These are phyloP conservation scores for Diaporthe ilicicola DNA, from an alignment of 2,329 filamentous ascomycete genomes.

Conservation along the genomic window DNA sequence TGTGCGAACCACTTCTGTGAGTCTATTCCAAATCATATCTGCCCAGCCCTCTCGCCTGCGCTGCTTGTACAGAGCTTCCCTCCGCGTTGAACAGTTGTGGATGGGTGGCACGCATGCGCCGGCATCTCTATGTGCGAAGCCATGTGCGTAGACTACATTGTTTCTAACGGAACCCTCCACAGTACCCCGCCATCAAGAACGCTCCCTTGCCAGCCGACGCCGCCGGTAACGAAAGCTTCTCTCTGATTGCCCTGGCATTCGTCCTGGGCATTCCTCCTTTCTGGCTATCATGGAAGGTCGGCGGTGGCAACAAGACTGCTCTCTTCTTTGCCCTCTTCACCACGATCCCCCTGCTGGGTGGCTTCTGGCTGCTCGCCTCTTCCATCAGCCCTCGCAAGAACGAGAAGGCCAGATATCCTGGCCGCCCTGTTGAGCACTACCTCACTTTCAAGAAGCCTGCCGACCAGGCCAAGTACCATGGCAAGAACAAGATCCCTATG, in stretches of 20 bases:
- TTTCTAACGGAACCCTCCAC: constrained; percentile 28
- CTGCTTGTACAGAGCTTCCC: background rate
- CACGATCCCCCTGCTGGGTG: constrained; percentile 79
- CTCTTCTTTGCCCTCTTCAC: constrained; percentile 86
- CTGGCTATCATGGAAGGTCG: constrained; percentile 83
- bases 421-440: constrained; percentile 90
- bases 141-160: background rate
- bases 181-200: constrained; percentile 94
- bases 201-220: constrained; percentile 91
- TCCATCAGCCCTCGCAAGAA: constrained; percentile 87
- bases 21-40: constrained; percentile 36
- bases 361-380: constrained; percentile 84
- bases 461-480: constrained; percentile 73
- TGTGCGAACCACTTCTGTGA: constrained; percentile 63
- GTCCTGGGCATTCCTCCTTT: constrained; percentile 76
- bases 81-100: background rate
- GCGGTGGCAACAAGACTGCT: constrained; percentile 86
- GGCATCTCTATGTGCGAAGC: background rate
- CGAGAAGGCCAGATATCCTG: constrained; percentile 88
- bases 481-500: constrained; percentile 84
- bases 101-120: background rate
- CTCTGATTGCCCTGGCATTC: constrained; percentile 78
- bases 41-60: background rate
- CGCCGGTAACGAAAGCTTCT: constrained; percentile 85
- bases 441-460: constrained; percentile 78